These are phyloP conservation scores for Phytophthora kernoviae DNA, from an alignment of 352 stramenopile species.

Conservation along the genomic window DNA sequence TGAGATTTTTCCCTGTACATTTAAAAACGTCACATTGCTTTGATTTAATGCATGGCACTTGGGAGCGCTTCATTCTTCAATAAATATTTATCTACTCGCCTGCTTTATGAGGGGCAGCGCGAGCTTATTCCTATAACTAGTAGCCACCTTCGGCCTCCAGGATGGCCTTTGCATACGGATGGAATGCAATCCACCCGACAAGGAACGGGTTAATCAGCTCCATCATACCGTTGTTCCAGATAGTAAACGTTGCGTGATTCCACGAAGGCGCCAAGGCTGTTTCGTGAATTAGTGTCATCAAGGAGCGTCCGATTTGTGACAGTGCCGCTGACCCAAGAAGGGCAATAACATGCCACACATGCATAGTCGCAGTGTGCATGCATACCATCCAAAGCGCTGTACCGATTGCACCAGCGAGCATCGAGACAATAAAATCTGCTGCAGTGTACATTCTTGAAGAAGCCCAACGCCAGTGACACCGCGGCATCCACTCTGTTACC, in stretches of 20 bases:
- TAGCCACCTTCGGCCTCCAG: slow-evolving; percentile 27
- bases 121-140: slow-evolving; percentile 16
- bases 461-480: slow-evolving; percentile 15
- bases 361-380: slow-evolving; percentile 18
- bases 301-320: slow-evolving; percentile 41
- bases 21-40: too few species aligned
- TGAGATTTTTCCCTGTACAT: not conserved
- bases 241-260: slow-evolving; percentile 22
- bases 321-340: slow-evolving; percentile 38
- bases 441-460: not conserved
- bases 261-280: slow-evolving; percentile 37
- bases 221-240: slow-evolving; percentile 61
- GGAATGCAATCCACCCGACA: slow-evolving; percentile 61
- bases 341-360: slow-evolving; percentile 40
- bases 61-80: slow-evolving; percentile 15
- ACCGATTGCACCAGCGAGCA: slow-evolving; percentile 14
- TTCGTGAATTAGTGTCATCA: slow-evolving; percentile 45
- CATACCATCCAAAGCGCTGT: slow-evolving; percentile 31
- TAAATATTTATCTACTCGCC: slow-evolving; percentile 29
- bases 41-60: not conserved
- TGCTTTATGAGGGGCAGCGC: not conserved
- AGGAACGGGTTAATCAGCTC: slow-evolving; percentile 63
- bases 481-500: slow-evolving; percentile 3
- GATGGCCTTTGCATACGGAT: slow-evolving; percentile 64
- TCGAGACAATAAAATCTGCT: slow-evolving; percentile 29